Percentiles rank a stretch among this genome's conserved stretches.
Conservation (phyloP, 768 basidiomycete genomes). For the Lactarius quietus region DNA sequence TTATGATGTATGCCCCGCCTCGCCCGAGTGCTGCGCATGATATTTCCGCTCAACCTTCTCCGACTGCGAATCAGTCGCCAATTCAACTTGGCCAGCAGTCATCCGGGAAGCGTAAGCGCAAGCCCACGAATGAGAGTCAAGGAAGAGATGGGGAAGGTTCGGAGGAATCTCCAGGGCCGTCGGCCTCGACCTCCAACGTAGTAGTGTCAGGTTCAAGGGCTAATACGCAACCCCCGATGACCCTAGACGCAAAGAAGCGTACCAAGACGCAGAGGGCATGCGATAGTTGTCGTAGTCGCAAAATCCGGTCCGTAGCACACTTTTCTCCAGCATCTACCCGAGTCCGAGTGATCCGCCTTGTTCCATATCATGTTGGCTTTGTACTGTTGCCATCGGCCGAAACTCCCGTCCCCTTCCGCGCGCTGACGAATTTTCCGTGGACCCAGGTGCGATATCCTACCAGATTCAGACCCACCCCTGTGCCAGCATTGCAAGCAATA, state of each 20-base stretch:
- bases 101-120: constrained; percentile 60
- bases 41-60: constrained; percentile 34
- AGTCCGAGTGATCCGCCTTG: constrained; percentile 5
- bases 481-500: constrained; percentile 97
- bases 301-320: constrained; percentile 59
- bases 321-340: constrained; percentile 6
- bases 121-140: constrained; percentile 31
- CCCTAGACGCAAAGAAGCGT: constrained; percentile 73
- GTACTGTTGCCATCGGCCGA: constrained; percentile 3
- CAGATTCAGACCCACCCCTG: constrained; percentile 70
- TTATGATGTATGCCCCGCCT: constrained; percentile 63
- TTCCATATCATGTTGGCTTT: constrained; percentile 13
- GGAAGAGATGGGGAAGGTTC: constrained; percentile 41
- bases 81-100: constrained; percentile 20
- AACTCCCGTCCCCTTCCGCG: constrained; percentile 4
- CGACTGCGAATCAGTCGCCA: constrained; percentile 32
- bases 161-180: constrained; percentile 57
- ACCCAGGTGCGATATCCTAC: constrained; percentile 78
- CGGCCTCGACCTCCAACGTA: constrained; percentile 44
- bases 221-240: constrained; percentile 28
- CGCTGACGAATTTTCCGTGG: constrained; percentile 23
- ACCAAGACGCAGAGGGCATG: constrained; percentile 92
- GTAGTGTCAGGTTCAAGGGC: constrained; percentile 26
- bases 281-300: constrained; percentile 85
- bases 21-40: constrained; percentile 38